Conservation (phyloP, 106 monocot species). For the Hemerocallis citrina region DNA sequence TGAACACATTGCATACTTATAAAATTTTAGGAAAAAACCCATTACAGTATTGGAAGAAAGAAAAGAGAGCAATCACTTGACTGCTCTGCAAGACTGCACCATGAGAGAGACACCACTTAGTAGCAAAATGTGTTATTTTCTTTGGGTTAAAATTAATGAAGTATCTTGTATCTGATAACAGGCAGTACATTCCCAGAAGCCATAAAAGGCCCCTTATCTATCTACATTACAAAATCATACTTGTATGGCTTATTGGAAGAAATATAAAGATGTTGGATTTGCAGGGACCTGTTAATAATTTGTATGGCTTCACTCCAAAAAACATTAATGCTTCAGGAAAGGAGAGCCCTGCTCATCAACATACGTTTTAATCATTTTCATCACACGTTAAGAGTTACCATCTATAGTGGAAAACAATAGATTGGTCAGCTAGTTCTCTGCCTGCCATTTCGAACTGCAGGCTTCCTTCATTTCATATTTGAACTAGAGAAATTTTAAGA, state of each 20-base stretch:
- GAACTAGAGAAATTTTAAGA: too few species aligned
- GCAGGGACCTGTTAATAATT: neutral
- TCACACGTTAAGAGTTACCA: too few species aligned
- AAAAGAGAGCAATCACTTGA: neutral
- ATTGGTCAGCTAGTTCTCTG: too few species aligned
- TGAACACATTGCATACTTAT: too few species aligned
- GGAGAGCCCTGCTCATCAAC: too few species aligned
- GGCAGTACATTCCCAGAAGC: slow-evolving; percentile 3
- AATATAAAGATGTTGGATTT: slow-evolving; percentile 3
- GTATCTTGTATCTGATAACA: neutral
- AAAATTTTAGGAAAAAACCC: too few species aligned
- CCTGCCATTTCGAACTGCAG: too few species aligned
- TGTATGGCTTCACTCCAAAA: neutral
- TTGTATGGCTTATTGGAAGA: slow-evolving; percentile 6
- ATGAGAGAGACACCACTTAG: slow-evolving; percentile 6
- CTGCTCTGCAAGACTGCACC: neutral
- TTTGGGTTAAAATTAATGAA: neutral
- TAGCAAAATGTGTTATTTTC: neutral
- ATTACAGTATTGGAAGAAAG: too few species aligned
- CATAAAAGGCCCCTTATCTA: neutral
- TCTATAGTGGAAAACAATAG: too few species aligned
- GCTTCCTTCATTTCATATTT: too few species aligned
- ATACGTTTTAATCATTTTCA: too few species aligned
- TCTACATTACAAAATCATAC: slow-evolving; percentile 8
- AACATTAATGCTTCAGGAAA: slow-evolving; percentile 5